Evolutionary conservation across 805 yeast species (phyloP).

Genomic region (Saccharomycopsis guyanensis): DNA sequence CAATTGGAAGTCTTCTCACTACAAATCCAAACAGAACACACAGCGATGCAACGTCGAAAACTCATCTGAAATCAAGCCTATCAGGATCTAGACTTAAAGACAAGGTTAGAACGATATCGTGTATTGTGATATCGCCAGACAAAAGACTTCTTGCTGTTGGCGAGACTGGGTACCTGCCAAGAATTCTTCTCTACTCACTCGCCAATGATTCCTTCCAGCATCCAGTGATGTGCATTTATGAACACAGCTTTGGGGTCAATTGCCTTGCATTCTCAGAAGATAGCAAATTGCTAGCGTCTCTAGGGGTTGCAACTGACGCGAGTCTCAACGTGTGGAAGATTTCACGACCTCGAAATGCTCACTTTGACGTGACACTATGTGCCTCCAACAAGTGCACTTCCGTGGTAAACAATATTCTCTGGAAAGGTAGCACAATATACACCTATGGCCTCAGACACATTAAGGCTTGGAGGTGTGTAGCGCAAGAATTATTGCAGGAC

Average conservation of each 20-base stretch:
- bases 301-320: slow-evolving; percentile 67
- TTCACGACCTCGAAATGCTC: slow-evolving; percentile 22
- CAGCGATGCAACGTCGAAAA: no score
- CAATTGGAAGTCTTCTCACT: background rate
- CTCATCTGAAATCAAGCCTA: no score
- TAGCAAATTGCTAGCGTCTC: slow-evolving; percentile 46
- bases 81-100: slow-evolving; percentile 1
- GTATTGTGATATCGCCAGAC: slow-evolving; percentile 53
- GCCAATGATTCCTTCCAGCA: slow-evolving; percentile 38
- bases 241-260: slow-evolving; percentile 60
- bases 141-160: slow-evolving; percentile 55
- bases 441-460: slow-evolving; percentile 57
- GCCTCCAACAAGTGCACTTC: slow-evolving; percentile 61
- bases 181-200: slow-evolving; percentile 52
- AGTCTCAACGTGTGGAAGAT: slow-evolving; percentile 55
- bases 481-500: slow-evolving; percentile 19
- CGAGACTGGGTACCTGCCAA: slow-evolving; percentile 62
- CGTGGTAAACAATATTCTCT: slow-evolving; percentile 43
- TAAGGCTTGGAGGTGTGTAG: slow-evolving; percentile 51
- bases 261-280: slow-evolving; percentile 50
- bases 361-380: slow-evolving; percentile 31
- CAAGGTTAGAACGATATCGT: slow-evolving; percentile 37
- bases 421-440: slow-evolving; percentile 43
- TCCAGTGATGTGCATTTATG: slow-evolving; percentile 50
- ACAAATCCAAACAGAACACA: no score